Percentiles rank a stretch among this genome's conserved stretches.
These are phyloP conservation scores for Pyrenochaeta sp. DNA, from an alignment of 2,329 filamentous ascomycete genomes.

Conservation along the genomic window DNA sequence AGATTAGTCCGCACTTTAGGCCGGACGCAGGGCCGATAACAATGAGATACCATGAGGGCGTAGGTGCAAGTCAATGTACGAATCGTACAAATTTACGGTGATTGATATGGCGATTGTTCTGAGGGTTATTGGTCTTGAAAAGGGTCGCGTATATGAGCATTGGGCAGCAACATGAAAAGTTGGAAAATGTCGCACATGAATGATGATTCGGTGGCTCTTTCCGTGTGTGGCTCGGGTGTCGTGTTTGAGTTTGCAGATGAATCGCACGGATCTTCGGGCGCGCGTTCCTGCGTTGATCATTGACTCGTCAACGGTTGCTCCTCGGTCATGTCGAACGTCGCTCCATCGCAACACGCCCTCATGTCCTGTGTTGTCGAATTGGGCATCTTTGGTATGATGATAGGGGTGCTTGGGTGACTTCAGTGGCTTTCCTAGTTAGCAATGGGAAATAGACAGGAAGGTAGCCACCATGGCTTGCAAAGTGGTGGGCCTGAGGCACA, in stretches of 20 bases:
- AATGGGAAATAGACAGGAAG: background rate
- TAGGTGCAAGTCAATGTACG: background rate
- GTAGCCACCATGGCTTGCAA: background rate
- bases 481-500: background rate
- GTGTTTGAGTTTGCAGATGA: slow-evolving; percentile 1
- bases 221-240: background rate
- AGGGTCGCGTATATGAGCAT: background rate
- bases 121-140: background rate
- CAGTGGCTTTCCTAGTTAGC: background rate
- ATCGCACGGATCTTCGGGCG: slow-evolving; percentile 1
- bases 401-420: background rate
- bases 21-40: background rate
- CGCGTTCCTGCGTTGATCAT: background rate
- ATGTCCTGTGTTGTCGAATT: background rate
- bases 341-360: background rate
- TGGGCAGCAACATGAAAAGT: slow-evolving; percentile 3
- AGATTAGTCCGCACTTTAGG: slow-evolving; percentile 1
- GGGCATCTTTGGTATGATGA: background rate
- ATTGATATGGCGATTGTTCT: background rate
- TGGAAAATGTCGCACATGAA: too few relatives aligned
- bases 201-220: too few relatives aligned
- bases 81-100: background rate
- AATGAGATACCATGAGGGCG: too few relatives aligned
- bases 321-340: background rate
- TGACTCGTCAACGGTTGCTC: background rate